A percentile compares a stretch with the other conserved stretches of the same genome.
Conservation (phyloP, 805 yeast species). For the Candida lessepsii region DNA sequence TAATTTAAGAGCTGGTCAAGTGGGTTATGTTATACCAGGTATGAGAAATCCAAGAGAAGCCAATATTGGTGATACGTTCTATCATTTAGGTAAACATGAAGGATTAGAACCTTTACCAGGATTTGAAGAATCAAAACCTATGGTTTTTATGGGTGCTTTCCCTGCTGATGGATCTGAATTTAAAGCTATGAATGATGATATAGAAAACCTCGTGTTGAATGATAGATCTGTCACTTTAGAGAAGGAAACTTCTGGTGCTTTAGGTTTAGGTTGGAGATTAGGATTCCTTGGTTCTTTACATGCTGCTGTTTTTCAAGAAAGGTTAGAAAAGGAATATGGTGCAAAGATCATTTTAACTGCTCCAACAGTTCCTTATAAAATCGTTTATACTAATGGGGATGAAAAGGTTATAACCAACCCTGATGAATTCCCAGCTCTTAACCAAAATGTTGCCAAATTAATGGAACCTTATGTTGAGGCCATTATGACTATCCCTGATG, state of each 20-base stretch:
- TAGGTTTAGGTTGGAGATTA: conserved; percentile 97
- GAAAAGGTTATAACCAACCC: conserved; percentile 80
- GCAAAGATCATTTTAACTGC: conserved; percentile 88
- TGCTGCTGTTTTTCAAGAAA: conserved; percentile 90
- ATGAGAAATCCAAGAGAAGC: conserved; percentile 88
- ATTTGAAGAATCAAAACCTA: conserved; percentile 94
- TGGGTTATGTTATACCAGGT: conserved; percentile 92
- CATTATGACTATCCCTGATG: conserved; percentile 85
- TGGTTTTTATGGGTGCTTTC: conserved; percentile 98
- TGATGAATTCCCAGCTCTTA: conserved; percentile 75
- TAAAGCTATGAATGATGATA: conserved; percentile 82
- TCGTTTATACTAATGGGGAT: conserved; percentile 63
- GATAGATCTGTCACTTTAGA: conserved; percentile 89
- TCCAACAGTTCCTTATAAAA: conserved; percentile 91
- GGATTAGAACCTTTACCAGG: conserved; percentile 82
- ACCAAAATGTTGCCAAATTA: conserved; percentile 47
- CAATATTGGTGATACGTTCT: conserved; percentile 85
- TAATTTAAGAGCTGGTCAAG: conserved; percentile 80
- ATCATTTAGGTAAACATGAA: conserved; percentile 53
- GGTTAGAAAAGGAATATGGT: conserved; percentile 92
- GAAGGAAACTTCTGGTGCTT: conserved; percentile 87
- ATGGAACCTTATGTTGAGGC: conserved; percentile 92
- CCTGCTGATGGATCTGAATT: conserved; percentile 95
- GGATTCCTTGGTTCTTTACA: conserved; percentile 94
- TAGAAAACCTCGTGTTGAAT: conserved; percentile 82